Conservation (phyloP, 176 grass and related monocot genomes). For the Elaeis guineensis region DNA sequence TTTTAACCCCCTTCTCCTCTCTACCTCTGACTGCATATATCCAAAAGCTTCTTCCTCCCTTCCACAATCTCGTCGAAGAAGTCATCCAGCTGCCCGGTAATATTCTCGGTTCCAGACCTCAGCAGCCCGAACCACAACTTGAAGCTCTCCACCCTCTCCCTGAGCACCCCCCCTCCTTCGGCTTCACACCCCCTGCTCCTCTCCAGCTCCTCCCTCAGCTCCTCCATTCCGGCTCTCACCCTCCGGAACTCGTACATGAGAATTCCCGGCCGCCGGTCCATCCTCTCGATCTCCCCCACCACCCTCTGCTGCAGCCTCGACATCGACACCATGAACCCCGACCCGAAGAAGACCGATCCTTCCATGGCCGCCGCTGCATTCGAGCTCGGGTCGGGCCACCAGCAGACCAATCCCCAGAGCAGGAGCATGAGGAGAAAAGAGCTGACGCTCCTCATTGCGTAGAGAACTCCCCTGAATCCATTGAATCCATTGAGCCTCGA, state of each 20-base stretch:
- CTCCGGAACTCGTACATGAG: slow-evolving; percentile 81
- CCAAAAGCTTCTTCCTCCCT: slow-evolving; percentile 72
- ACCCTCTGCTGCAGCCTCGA: slow-evolving; percentile 54
- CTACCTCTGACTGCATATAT: slow-evolving; percentile 56
- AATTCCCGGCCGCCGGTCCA: slow-evolving; percentile 26
- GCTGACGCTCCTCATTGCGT: slow-evolving; percentile 49
- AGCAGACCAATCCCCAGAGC: slow-evolving; percentile 66
- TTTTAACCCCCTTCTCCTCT: slow-evolving; percentile 1
- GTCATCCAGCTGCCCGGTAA: slow-evolving; percentile 69
- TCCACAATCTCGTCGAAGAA: slow-evolving; percentile 94
- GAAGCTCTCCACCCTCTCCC: slow-evolving; percentile 37
- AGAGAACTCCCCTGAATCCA: slow-evolving; percentile 77
- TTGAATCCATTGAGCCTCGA: slow-evolving; percentile 75
- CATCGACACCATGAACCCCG: slow-evolving; percentile 51
- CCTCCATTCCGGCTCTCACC: slow-evolving; percentile 35
- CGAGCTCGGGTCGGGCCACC: slow-evolving; percentile 15
- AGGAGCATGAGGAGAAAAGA: slow-evolving; percentile 65
- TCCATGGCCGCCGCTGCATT: slow-evolving; percentile 12
- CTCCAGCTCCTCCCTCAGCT: slow-evolving; percentile 35
- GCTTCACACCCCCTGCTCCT: background rate
- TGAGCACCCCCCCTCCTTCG: slow-evolving; percentile 1
- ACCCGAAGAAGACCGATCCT: slow-evolving; percentile 43
- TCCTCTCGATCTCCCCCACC: slow-evolving; percentile 27
- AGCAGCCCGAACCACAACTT: slow-evolving; percentile 42
- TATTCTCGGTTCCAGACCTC: slow-evolving; percentile 58